Percentiles rank a stretch among this genome's conserved stretches.
Conservation (phyloP, 2,329 filamentous ascomycete species). For the Hymenoscyphus fructigenus region DNA sequence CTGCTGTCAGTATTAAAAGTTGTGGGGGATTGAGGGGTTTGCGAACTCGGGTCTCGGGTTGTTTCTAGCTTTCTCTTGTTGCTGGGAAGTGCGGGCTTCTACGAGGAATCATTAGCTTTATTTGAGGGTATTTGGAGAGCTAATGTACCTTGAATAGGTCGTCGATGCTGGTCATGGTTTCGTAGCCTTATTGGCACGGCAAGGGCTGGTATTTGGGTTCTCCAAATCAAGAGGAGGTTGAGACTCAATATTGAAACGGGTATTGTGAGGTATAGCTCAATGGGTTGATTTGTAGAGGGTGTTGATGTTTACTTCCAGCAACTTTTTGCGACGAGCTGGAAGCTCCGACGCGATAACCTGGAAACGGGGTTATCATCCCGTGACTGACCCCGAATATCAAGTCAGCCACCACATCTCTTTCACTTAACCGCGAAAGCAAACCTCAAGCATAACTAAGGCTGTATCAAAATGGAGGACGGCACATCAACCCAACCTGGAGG, state of each 20-base stretch:
- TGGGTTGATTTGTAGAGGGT: neutral
- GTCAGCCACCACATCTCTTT: neutral
- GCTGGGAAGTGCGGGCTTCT: conserved; percentile 38
- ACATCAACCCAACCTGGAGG: conserved; percentile 42
- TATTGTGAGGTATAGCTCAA: neutral
- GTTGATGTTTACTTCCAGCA: conserved; percentile 5
- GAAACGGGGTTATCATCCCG: neutral
- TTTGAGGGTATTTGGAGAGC: neutral
- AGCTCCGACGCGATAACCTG: neutral
- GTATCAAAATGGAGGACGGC: conserved; percentile 17
- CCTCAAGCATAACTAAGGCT: neutral
- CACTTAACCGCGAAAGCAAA: neutral
- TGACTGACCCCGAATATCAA: neutral
- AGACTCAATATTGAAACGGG: neutral
- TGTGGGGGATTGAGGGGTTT: neutral
- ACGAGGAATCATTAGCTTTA: conserved; percentile 10
- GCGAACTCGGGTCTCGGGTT: conserved; percentile 61
- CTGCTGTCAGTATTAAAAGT: conserved; percentile 14
- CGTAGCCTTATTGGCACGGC: neutral
- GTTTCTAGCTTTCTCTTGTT: conserved; percentile 65
- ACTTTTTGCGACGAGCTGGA: neutral
- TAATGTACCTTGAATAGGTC: conserved; percentile 32
- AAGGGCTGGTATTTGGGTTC: neutral
- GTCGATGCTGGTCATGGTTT: conserved; percentile 32
- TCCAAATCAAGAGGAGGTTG: neutral